A percentile compares a stretch with the other conserved stretches of the same genome.
Evolutionary conservation across 108 stramenopile species (phyloP).

Genomic region (Fragilaria radians): DNA sequence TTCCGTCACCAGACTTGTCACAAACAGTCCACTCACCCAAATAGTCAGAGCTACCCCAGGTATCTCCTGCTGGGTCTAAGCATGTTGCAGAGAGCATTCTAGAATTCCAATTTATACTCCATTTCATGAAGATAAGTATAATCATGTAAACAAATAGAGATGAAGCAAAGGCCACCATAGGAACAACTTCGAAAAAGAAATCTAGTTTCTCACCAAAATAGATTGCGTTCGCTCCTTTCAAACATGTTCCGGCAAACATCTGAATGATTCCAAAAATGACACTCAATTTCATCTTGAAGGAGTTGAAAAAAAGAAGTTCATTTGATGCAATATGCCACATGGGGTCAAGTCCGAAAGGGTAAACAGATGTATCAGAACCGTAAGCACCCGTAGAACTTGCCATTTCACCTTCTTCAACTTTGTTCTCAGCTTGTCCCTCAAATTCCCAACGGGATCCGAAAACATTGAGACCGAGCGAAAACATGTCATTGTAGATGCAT

Average conservation of each 20-base stretch:
- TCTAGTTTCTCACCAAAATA: conserved; percentile 89
- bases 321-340: conserved; percentile 94
- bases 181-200: conserved; percentile 92
- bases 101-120: conserved; percentile 94
- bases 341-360: conserved; percentile 98
- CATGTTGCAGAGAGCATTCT: conserved; percentile 94
- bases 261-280: conserved; percentile 97
- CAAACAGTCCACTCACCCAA: conserved; percentile 68
- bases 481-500: conserved; percentile 97
- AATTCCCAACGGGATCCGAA: conserved; percentile 87
- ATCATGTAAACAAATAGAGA: conserved; percentile 98
- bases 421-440: conserved; percentile 46
- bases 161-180: conserved; percentile 91
- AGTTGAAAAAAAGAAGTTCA: conserved; percentile 97
- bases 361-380: conserved; percentile 79
- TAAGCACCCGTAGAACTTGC: conserved; percentile 56
- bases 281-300: conserved; percentile 98
- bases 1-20: conserved; percentile 37
- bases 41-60: conserved; percentile 71
- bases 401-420: conserved; percentile 64
- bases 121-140: conserved; percentile 95
- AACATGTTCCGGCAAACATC: conserved; percentile 93
- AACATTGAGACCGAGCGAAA: conserved; percentile 91
- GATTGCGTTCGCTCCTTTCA: conserved; percentile 90
- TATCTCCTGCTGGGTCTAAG: conserved; percentile 54